phyloP scores from a whole-genome alignment of 306 rosid genomes.

The Corylus heterophylla region DNA sequence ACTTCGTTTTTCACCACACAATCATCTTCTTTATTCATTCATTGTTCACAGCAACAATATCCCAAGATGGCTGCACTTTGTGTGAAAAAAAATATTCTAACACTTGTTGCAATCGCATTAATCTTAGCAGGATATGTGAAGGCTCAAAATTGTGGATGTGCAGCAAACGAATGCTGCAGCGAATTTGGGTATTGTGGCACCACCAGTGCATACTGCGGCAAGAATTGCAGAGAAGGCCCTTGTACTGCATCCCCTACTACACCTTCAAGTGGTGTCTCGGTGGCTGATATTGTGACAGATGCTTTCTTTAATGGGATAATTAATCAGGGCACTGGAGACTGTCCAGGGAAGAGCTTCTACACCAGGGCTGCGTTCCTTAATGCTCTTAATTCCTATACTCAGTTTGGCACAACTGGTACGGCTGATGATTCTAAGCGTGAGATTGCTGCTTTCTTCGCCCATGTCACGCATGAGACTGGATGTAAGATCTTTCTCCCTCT shows the following conservation, averaged over 20 bases:
- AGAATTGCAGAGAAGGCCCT: slow-evolving; percentile 61
- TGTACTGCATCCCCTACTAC: slow-evolving; percentile 34
- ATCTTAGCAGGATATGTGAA: slow-evolving; percentile 2
- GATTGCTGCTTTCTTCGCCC: slow-evolving; percentile 81
- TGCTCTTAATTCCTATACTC: slow-evolving; percentile 48
- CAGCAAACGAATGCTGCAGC: slow-evolving; percentile 60
- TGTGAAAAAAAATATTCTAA: background rate
- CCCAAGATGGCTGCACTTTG: background rate
- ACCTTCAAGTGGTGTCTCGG: slow-evolving; percentile 29
- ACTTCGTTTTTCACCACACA: background rate
- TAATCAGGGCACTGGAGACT: slow-evolving; percentile 39
- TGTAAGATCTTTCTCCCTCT: slow-evolving; percentile 39
- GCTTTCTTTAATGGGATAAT: slow-evolving; percentile 57
- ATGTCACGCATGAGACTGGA: slow-evolving; percentile 82
- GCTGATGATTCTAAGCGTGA: slow-evolving; percentile 68
- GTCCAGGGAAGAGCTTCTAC: slow-evolving; percentile 70
- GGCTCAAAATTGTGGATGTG: slow-evolving; percentile 67
- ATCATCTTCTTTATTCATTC: background rate
- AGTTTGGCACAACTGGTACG: slow-evolving; percentile 45
- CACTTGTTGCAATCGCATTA: slow-evolving; percentile 8
- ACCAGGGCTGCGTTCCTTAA: slow-evolving; percentile 46
- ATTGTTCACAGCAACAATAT: background rate
- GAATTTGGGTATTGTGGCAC: slow-evolving; percentile 62
- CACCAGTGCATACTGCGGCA: slow-evolving; percentile 48
- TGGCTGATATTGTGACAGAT: slow-evolving; percentile 52